phyloP scores from a whole-genome alignment of 768 basidiomycete genomes.

The Russula brevipes region DNA sequence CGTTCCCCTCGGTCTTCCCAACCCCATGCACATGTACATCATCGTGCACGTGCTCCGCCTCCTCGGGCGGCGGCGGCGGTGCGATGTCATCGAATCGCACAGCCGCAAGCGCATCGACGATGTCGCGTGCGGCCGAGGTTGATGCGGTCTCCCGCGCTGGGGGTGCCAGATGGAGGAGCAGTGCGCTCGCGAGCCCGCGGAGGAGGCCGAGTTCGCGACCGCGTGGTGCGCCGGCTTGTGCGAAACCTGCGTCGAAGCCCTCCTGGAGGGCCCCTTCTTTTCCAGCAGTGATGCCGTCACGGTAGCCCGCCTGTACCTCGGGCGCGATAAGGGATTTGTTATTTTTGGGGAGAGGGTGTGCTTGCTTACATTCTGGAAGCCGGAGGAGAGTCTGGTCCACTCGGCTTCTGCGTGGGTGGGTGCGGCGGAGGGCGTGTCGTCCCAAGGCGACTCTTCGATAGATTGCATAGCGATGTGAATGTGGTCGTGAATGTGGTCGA shows the following conservation, averaged over 20 bases:
- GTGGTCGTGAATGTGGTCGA: background rate
- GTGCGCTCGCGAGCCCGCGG: slow-evolving; percentile 55
- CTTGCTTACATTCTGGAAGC: slow-evolving; percentile 61
- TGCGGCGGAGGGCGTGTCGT: background rate
- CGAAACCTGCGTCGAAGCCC: slow-evolving; percentile 88
- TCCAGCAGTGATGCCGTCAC: slow-evolving; percentile 93
- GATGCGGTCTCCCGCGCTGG: slow-evolving; percentile 28
- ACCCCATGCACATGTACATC: slow-evolving; percentile 25
- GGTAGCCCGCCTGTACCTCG: slow-evolving; percentile 70
- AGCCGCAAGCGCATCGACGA: slow-evolving; percentile 50
- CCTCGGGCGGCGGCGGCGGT: slow-evolving; percentile 62
- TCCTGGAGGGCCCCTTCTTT: slow-evolving; percentile 83
- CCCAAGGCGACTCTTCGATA: slow-evolving; percentile 9
- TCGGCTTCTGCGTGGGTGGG: slow-evolving; percentile 35
- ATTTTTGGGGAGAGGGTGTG: background rate
- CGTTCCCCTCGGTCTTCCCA: too few relatives aligned
- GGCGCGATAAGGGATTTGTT: background rate
- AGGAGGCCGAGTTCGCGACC: slow-evolving; percentile 75
- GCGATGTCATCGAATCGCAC: slow-evolving; percentile 68
- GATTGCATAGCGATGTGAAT: background rate
- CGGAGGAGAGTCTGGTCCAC: slow-evolving; percentile 62
- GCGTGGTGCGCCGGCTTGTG: slow-evolving; percentile 60
- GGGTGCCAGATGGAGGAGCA: slow-evolving; percentile 24
- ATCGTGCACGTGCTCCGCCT: slow-evolving; percentile 70
- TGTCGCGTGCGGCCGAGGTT: slow-evolving; percentile 33